Evolutionary conservation across 1,139 yeast genomes (phyloP).

Genomic region (Kluyveromyces sp.): DNA sequence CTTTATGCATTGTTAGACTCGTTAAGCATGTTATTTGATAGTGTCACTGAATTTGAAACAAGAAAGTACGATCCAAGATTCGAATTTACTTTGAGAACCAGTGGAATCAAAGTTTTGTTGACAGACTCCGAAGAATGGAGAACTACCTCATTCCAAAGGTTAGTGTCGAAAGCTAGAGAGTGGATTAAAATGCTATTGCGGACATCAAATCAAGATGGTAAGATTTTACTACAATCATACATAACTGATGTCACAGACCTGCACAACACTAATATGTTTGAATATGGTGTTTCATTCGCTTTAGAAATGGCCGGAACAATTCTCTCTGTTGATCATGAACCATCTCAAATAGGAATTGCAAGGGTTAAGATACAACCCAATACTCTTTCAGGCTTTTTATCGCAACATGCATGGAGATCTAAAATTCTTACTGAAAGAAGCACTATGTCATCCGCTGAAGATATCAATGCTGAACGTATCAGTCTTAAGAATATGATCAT

Average conservation of each 20-base stretch:
- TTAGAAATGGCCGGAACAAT: conserved; percentile 77
- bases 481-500: conserved; percentile 17
- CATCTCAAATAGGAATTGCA: conserved; percentile 22
- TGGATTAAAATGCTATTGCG: conserved; percentile 58
- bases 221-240: conserved; percentile 70
- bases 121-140: conserved; percentile 82
- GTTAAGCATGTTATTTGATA: conserved; percentile 65
- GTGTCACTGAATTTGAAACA: conserved; percentile 79
- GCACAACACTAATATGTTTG: conserved; percentile 36
- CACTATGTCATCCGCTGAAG: conserved; percentile 24
- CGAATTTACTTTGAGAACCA: conserved; percentile 53
- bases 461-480: conserved; percentile 20
- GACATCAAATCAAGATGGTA: conserved; percentile 63
- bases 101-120: conserved; percentile 53
- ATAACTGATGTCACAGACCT: conserved; percentile 40
- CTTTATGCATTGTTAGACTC: conserved; percentile 76
- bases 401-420: conserved; percentile 73
- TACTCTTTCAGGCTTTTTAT: conserved; percentile 63
- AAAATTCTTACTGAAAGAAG: conserved; percentile 33
- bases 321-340: conserved; percentile 55
- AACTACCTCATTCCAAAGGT: conserved; percentile 50
- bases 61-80: conserved; percentile 81
- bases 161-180: conserved; percentile 50
- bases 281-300: conserved; percentile 84
- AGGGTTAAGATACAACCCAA: conserved; percentile 37